These are phyloP conservation scores for Populus tremula DNA, from an alignment of 345 rosid species.

Conservation along the genomic window DNA sequence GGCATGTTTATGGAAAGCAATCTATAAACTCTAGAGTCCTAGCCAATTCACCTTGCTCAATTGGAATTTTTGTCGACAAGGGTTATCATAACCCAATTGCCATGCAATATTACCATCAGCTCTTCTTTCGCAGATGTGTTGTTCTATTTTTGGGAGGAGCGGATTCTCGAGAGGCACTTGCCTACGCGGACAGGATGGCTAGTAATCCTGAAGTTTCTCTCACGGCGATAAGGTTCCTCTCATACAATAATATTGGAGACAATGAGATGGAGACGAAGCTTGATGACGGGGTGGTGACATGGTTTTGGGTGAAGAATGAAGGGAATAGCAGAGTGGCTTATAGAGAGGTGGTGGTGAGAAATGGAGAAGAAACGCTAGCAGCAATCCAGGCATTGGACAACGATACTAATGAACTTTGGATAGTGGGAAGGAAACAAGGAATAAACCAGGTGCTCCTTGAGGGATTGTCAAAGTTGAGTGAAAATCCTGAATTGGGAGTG, in stretches of 20 bases:
- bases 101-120: background rate
- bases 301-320: constrained; percentile 77
- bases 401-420: constrained; percentile 53
- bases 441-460: constrained; percentile 53
- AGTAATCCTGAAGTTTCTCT: constrained; percentile 42
- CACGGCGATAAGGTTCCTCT: constrained; percentile 52
- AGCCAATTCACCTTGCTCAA: constrained; percentile 69
- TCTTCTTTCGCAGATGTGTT: constrained; percentile 14
- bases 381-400: constrained; percentile 56
- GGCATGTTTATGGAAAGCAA: constrained; percentile 16
- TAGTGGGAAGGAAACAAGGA: constrained; percentile 65
- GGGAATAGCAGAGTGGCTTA: constrained; percentile 48
- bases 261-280: constrained; percentile 66
- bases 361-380: constrained; percentile 62
- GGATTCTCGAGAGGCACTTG: constrained; percentile 68
- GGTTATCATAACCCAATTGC: constrained; percentile 27
- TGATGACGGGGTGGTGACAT: constrained; percentile 68
- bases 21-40: constrained; percentile 43
- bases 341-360: constrained; percentile 57
- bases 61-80: constrained; percentile 57
- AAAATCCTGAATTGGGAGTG: constrained; percentile 49
- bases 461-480: constrained; percentile 61
- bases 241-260: constrained; percentile 48
- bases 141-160: constrained; percentile 76
- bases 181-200: constrained; percentile 52